phyloP scores from a whole-genome alignment of 2,329 filamentous ascomycete species.

The Hymenoscyphus scutula region DNA sequence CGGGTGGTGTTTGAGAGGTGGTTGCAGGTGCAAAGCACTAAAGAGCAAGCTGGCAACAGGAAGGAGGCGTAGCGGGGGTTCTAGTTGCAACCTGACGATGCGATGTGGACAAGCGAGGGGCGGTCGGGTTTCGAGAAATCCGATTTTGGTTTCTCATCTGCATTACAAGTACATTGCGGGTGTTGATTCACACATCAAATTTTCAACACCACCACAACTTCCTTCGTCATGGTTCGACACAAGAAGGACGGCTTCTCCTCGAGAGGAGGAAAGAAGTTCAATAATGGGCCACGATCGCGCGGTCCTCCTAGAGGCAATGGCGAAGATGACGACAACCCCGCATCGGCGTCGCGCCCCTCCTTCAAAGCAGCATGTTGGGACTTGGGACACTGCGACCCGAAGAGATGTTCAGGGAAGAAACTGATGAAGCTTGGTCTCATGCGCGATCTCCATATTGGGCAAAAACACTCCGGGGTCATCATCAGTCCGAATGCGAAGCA shows the following conservation, averaged over 20 bases:
- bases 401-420: conserved; percentile 92
- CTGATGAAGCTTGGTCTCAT: conserved; percentile 91
- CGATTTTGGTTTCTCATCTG: background rate
- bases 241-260: conserved; percentile 81
- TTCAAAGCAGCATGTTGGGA: conserved; percentile 99
- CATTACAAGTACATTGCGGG: too few species aligned
- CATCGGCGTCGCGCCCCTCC: conserved; percentile 42
- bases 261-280: conserved; percentile 68
- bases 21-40: conserved; percentile 12
- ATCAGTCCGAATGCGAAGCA: conserved; percentile 93
- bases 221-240: conserved; percentile 75
- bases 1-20: conserved; percentile 1
- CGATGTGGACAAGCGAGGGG: conserved; percentile 4
- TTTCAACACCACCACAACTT: conserved; percentile 2
- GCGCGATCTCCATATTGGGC: conserved; percentile 87
- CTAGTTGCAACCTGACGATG: background rate
- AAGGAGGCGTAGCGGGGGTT: conserved; percentile 16
- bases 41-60: conserved; percentile 20
- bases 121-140: background rate
- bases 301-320: conserved; percentile 48
- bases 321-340: conserved; percentile 40
- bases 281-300: conserved; percentile 55
- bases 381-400: conserved; percentile 94
- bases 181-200: background rate
- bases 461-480: conserved; percentile 88